Base-by-base conservation (phyloP, 1,139 yeast genomes). In the Blastobotrys buckinghamii region DNA sequence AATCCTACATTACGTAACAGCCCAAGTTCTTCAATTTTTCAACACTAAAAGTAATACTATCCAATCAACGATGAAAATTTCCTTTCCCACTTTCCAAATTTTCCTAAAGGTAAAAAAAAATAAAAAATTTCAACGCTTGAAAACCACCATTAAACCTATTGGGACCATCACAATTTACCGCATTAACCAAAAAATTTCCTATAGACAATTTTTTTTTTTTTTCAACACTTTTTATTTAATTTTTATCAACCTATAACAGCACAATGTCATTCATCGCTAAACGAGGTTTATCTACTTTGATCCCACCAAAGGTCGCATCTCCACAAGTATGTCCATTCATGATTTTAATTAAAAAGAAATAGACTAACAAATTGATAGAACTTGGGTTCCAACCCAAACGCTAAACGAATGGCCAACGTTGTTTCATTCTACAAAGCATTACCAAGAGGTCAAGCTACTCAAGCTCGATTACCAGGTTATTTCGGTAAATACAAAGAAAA, bases 261-360 rank as follows among this genome's bases (percentile, higher is more conserved):
- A 20, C 6, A 40, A 85, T 86, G 95, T 86, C 95, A 65, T 82
- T 83, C 76, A 77, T 89, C 72, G 77, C 81, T 68, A 89, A 86
- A 83, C 90, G 97, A 76, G 85, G 84, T 67, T 79, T 92, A 72
- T 89, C 97, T 61, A 85, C 97, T 65, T 79, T 92, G 75, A 89
- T 92, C 67, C 98, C 98, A 64, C 98, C 98, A 69, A 92, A 92
- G 94, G 83, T 92, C 68, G 97, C 96, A 53, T 89, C 97, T 57
- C 94, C 96, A 50, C 79, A 82, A 73, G 94, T 84, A 79, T 67
- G 90, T 83, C 44, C 17, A 13, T 10, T 29, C 16, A 30, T 6
- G 6, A 12, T 12, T 12, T 7, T 22, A 32, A n/a, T 13, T n/a
- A 22, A 39, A 39, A 13, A 19, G 44, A 30, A 10, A 35, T 27